These are phyloP conservation scores for Volutella citrinella DNA, from an alignment of 2,329 filamentous ascomycete species.

Conservation along the genomic window DNA sequence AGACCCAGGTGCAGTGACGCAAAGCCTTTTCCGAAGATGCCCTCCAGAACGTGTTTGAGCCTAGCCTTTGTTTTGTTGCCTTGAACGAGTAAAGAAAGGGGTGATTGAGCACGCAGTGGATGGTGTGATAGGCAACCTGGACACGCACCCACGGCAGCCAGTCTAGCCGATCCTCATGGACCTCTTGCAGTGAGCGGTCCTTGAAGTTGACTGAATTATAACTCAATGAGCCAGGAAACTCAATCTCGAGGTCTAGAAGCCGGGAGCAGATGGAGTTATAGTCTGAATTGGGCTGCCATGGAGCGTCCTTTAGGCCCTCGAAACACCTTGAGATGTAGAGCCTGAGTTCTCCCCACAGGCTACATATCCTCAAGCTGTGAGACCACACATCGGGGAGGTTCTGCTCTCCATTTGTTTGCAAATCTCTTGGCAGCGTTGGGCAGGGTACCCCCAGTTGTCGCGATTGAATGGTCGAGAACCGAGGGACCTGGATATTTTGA, in stretches of 20 bases:
- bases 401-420: accelerated
- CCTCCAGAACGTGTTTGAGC: conserved; percentile 11
- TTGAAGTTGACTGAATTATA: conserved; percentile 7
- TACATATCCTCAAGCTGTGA: conserved; percentile 1
- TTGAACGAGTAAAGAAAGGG: conserved; percentile 9
- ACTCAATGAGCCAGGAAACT: background rate
- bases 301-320: conserved; percentile 1
- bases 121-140: conserved; percentile 13
- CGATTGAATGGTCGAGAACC: background rate
- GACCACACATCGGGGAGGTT: conserved; percentile 6
- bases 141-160: conserved; percentile 12
- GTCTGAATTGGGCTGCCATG: conserved; percentile 13
- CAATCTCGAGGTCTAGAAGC: conserved; percentile 5
- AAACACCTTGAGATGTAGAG: conserved; percentile 11
- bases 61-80: conserved; percentile 5
- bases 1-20: conserved; percentile 15
- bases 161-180: background rate
- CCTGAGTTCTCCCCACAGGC: conserved; percentile 7
- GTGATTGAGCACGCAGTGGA: conserved; percentile 13
- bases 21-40: conserved; percentile 10
- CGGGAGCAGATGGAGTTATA: conserved; percentile 7
- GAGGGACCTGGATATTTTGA: background rate
- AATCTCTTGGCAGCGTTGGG: background rate
- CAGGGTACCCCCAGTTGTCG: conserved; percentile 1
- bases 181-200: background rate